These are phyloP conservation scores for Symbiodinium pilosum DNA, from an alignment of 73 alveolate species.

Conservation along the genomic window DNA sequence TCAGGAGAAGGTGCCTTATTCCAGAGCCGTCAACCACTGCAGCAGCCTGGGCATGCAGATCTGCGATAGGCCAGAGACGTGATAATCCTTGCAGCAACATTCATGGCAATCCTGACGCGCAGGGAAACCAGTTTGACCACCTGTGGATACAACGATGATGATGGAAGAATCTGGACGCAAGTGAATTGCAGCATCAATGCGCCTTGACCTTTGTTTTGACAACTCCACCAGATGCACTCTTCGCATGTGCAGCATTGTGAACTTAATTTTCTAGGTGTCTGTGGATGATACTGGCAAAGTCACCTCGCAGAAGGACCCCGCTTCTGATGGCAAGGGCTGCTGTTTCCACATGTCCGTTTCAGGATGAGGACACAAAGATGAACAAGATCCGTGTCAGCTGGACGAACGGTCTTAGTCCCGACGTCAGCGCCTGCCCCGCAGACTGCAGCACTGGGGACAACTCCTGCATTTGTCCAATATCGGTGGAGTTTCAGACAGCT, in stretches of 20 bases:
- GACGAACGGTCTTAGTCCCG: slow-evolving; percentile 19
- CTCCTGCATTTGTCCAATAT: slow-evolving; percentile 21
- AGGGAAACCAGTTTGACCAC: neutral
- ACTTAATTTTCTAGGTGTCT: no score
- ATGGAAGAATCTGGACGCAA: neutral
- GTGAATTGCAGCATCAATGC: slow-evolving; percentile 10
- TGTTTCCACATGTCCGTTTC: neutral
- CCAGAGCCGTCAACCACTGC: slow-evolving; percentile 36
- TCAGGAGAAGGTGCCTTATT: slow-evolving; percentile 27
- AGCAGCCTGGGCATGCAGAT: slow-evolving; percentile 30
- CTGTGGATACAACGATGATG: slow-evolving; percentile 12
- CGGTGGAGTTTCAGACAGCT: neutral
- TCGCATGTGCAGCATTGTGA: no score
- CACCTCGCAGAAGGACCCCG: slow-evolving; percentile 1
- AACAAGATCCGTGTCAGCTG: slow-evolving; percentile 53
- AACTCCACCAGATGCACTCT: no score
- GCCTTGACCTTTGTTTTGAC: no score
- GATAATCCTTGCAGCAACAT: no score
- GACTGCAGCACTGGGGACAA: slow-evolving; percentile 16
- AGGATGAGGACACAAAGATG: slow-evolving; percentile 26
- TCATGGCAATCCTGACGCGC: no score
- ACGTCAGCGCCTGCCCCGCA: slow-evolving; percentile 44
- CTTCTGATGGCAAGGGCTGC: neutral
- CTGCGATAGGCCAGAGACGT: slow-evolving; percentile 44
- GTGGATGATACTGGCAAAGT: slow-evolving; percentile 6